phyloP scores from a whole-genome alignment of 2,329 filamentous ascomycete genomes.

The Fusarium luffae region DNA sequence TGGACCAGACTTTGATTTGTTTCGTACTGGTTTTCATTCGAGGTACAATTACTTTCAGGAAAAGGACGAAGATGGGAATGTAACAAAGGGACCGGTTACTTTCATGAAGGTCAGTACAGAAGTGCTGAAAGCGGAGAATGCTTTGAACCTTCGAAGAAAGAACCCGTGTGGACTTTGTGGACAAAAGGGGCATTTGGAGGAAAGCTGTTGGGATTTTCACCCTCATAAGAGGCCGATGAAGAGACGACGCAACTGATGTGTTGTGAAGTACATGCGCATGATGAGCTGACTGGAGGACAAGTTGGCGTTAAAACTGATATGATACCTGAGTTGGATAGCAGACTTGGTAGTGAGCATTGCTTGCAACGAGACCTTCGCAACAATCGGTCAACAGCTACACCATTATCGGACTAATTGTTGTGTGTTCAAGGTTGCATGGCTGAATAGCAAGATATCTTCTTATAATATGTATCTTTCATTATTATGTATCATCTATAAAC shows the following conservation, averaged over 20 bases:
- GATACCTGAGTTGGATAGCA: neutral
- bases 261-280: too few relatives aligned
- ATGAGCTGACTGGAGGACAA: accelerated
- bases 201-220: accelerated
- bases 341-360: neutral
- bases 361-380: too few relatives aligned
- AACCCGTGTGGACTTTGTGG: neutral
- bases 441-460: too few relatives aligned
- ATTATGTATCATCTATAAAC: slow-evolving; percentile 9
- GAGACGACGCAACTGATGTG: neutral
- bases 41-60: neutral
- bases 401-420: too few relatives aligned
- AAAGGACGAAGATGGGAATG: neutral
- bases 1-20: neutral
- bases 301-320: neutral
- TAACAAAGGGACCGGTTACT: too few relatives aligned
- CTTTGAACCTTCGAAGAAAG: too few relatives aligned
- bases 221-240: neutral
- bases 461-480: neutral
- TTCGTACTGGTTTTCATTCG: neutral
- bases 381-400: too few relatives aligned
- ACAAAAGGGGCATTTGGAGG: neutral
- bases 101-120: too few relatives aligned
- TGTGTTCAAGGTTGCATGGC: too few relatives aligned
- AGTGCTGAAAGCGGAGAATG: too few relatives aligned